Percentiles rank a stretch among this genome's conserved stretches.
Conservation (phyloP, 2,329 filamentous ascomycete genomes). For the Didymella sp. region DNA sequence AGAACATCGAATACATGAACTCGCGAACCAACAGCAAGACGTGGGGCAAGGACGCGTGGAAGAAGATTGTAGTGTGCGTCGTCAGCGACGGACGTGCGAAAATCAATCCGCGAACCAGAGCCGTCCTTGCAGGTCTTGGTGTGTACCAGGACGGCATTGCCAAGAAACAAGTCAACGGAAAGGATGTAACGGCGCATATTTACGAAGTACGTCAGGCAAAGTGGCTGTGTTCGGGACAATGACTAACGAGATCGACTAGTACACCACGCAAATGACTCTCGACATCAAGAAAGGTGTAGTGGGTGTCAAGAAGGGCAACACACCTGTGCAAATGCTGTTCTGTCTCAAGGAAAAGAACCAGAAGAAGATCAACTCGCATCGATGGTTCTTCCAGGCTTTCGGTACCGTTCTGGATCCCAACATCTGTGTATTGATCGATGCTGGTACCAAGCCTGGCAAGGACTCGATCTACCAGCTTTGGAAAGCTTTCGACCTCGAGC, state of each 20-base stretch:
- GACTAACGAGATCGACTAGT: slow-evolving; percentile 51
- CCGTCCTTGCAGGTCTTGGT: slow-evolving; percentile 88
- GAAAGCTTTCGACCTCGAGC: slow-evolving; percentile 98
- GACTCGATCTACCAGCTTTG: slow-evolving; percentile 97
- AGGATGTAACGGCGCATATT: slow-evolving; percentile 96
- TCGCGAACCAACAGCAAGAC: slow-evolving; percentile 91
- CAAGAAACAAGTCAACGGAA: slow-evolving; percentile 95
- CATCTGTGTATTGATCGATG: slow-evolving; percentile 94
- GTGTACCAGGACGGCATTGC: slow-evolving; percentile 98
- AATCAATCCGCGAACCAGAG: slow-evolving; percentile 91
- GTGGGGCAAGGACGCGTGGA: slow-evolving; percentile 98
- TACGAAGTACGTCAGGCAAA: slow-evolving; percentile 64
- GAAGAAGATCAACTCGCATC: slow-evolving; percentile 99
- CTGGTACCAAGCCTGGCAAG: slow-evolving; percentile 90
- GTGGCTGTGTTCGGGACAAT: slow-evolving; percentile 8
- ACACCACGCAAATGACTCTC: slow-evolving; percentile 85
- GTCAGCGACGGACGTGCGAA: slow-evolving; percentile 97
- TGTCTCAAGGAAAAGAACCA: slow-evolving; percentile 99
- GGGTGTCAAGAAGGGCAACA: slow-evolving; percentile 78
- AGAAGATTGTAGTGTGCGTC: slow-evolving; percentile 98
- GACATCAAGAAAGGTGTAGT: slow-evolving; percentile 91
- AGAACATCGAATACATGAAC: slow-evolving; percentile 99
- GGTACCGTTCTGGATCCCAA: slow-evolving; percentile 91
- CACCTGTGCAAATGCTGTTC: slow-evolving; percentile 95
- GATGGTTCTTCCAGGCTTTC: slow-evolving; percentile 99